Base-by-base conservation (phyloP, 129 eudicot genomes). In the Flaveria bidentis region DNA sequence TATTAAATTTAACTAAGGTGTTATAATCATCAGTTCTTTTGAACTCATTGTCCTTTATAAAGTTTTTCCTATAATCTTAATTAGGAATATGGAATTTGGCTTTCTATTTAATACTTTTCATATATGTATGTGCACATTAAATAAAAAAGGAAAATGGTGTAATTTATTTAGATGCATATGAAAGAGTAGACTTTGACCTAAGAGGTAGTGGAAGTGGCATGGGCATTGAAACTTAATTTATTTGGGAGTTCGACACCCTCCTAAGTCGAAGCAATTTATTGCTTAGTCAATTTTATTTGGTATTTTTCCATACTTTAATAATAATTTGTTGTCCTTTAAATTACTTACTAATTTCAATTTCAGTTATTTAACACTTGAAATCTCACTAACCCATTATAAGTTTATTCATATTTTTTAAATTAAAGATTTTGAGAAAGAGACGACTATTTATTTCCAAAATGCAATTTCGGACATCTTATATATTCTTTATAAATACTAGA, bases 271-370 rank as follows among this genome's bases (percentile, higher is more conserved):
- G 49, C 58, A n/a, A n/a, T 22, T 41, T 26, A 33, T 41, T 20
- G 67, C 42, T 77, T 41, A 77, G 75, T 77, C 68, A 77, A 77
- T n/a, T 67, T 52, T 57, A 62, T 76, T 50, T 41, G 81, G 75
- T 77, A 67, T 53, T 53, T 44, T 55, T n/a, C 68, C 81, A 77
- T 58, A 76, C 18, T 36, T 49, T n/a, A n/a, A n/a, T n/a, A n/a
- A n/a, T 5, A 30, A 14, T 30, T 30, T 52, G 50, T n/a, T 4
- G 39, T 4, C 20, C 20, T 67, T 41, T 17, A 8, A 12, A 44
- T 45, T 11, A 25, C 23, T 15, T 9, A n/a, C 3, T 17, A 44
- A 41, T 55, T 41, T 53, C 17, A 51, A 52, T 28, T 46, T 23
- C 28, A 25, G 16, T 15, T 14, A 3, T 65, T 65, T 11, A 67